phyloP scores from a whole-genome alignment of 1,284 basidiomycete species.

The Apiotrichum sp. region DNA sequence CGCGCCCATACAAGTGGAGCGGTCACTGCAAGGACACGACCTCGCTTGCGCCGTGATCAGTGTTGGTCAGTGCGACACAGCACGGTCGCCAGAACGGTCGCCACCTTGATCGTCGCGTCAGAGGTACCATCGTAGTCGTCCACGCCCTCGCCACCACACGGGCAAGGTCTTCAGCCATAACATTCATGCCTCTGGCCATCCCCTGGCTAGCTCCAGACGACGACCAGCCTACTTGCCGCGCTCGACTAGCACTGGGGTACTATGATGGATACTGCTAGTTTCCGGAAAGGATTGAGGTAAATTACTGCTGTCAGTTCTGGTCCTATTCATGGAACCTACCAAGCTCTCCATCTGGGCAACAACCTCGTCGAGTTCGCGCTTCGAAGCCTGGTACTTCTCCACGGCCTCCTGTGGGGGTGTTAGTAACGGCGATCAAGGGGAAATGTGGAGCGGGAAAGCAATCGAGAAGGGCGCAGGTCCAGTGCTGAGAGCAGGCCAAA shows the following conservation, averaged over 20 bases:
- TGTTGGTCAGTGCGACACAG: too few species aligned
- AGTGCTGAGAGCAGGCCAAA: too few species aligned
- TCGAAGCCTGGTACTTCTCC: conserved; percentile 67
- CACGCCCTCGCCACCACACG: not conserved
- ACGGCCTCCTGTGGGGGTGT: conserved; percentile 58
- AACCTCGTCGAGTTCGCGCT: conserved; percentile 84
- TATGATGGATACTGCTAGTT: not conserved
- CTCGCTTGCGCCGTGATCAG: too few species aligned
- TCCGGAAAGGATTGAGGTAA: too few species aligned
- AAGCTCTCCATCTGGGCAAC: conserved; percentile 73
- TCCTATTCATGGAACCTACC: conserved; percentile 23
- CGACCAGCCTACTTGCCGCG: not conserved
- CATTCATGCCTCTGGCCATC: not conserved
- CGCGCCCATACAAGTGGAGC: too few species aligned
- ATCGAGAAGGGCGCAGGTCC: too few species aligned
- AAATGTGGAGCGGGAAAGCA: too few species aligned
- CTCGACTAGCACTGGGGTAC: too few species aligned
- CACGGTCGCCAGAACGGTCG: too few species aligned
- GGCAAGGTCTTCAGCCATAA: not conserved
- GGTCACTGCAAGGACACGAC: too few species aligned
- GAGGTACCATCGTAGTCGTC: too few species aligned
- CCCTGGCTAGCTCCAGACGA: not conserved
- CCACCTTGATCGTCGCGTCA: too few species aligned
- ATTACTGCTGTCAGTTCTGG: not conserved
- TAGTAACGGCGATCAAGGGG: conserved; percentile 1